phyloP scores from a whole-genome alignment of 805 yeast species.

The Metschnikowia baotianmanensis region DNA sequence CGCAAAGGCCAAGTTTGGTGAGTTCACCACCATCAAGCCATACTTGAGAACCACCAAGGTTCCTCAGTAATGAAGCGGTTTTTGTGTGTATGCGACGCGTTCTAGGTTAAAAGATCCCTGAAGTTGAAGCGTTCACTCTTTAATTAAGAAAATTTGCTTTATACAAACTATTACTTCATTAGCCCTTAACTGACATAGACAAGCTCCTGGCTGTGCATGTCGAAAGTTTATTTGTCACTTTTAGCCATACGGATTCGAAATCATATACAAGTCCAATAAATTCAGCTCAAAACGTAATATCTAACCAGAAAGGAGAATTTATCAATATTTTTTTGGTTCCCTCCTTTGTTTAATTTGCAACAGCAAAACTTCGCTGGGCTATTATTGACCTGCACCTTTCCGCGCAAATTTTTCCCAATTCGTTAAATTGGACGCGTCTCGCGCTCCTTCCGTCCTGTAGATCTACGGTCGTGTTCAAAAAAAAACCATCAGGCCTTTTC shows the following conservation, averaged over 20 bases:
- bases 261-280: too few relatives aligned
- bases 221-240: too few relatives aligned
- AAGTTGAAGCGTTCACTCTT: too few relatives aligned
- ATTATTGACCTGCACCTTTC: neutral
- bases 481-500: neutral
- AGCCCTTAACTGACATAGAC: too few relatives aligned
- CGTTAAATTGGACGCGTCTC: constrained; percentile 17
- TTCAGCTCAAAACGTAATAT: too few relatives aligned
- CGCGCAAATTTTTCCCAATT: constrained; percentile 9
- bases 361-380: neutral
- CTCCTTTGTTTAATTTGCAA: neutral
- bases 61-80: constrained; percentile 13
- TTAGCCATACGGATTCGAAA: too few relatives aligned
- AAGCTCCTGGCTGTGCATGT: too few relatives aligned
- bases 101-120: neutral
- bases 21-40: constrained; percentile 58
- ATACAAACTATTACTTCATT: too few relatives aligned
- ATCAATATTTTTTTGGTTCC: too few relatives aligned
- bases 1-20: constrained; percentile 60
- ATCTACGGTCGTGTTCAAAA: neutral
- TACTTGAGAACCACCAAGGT: constrained; percentile 57
- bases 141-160: too few relatives aligned
- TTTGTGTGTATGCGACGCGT: neutral
- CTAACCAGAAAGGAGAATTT: too few relatives aligned
- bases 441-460: constrained; percentile 1